Conservation (phyloP, 116 monocot species). For the Cymodocea nodosa region DNA sequence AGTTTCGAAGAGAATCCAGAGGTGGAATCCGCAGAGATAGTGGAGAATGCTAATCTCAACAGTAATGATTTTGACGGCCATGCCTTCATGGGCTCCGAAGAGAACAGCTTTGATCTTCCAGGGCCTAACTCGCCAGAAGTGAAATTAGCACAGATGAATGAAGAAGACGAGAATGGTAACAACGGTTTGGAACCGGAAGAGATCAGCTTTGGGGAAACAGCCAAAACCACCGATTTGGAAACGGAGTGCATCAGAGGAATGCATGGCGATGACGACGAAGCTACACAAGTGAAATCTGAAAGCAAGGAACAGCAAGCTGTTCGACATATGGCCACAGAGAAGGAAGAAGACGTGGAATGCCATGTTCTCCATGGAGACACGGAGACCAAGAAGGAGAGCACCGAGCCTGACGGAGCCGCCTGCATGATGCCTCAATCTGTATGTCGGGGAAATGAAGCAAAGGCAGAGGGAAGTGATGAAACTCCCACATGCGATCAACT, state of each 20-base stretch:
- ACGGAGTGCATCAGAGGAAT: background rate
- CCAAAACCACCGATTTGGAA: background rate
- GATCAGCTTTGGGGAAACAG: no score
- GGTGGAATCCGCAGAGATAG: background rate
- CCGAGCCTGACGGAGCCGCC: background rate
- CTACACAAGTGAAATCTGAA: background rate
- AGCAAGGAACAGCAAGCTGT: background rate
- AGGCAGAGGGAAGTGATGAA: background rate
- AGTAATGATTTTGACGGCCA: background rate
- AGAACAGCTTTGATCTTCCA: background rate
- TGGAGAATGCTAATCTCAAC: background rate
- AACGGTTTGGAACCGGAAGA: background rate
- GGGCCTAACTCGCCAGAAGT: no score
- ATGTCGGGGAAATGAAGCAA: background rate
- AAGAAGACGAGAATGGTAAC: no score
- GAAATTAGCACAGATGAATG: no score
- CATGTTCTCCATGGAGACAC: background rate
- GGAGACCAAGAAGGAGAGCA: background rate
- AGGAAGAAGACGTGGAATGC: background rate
- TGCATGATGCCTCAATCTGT: no score
- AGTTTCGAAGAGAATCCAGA: slow-evolving; percentile 17
- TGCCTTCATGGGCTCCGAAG: background rate
- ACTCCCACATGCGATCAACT: background rate
- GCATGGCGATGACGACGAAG: background rate
- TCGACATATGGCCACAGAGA: background rate